Base-by-base conservation (phyloP, 495 filamentous ascomycete species). In the Trichoderma asperelloides region DNA sequence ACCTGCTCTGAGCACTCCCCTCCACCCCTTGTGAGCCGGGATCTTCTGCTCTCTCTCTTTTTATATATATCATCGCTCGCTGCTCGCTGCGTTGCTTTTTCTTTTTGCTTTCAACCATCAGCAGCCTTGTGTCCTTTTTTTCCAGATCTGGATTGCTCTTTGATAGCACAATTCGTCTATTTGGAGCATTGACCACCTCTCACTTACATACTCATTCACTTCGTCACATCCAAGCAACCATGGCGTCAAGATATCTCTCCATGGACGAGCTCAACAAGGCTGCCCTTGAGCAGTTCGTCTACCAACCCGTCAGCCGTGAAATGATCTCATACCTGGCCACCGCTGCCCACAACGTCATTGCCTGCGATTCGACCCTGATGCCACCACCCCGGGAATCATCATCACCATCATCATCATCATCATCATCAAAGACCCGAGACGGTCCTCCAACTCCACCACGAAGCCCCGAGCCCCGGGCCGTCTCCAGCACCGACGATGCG, bases 271-370 rank as follows among this genome's bases (percentile, higher is more conserved):
- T 83, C 73, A 93, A 96, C 80, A 86, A 90, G 74, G 86, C 86
- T 67, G 95, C 95, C 40, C 87, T 98, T 69, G 91, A 96, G 57
- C 84, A 92, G 69, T 98, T 98, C 76, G 85, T 98, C 75, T 88
- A 89, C 70, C 82, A 85, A 69, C 89, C 89, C 13, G 94, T 98
- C 66, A 88, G 87, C 70, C 80, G 83, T 65, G 86, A 89, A 47
- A 98, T 98, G 96, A 87, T 98, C 70, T 74, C 80, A 37, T 90
- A 96, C 77, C 83, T 98, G 68, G 91, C 95, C 51, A 76, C 84
- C 60, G 93, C 93, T 72, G 94, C 95, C 33, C 82, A 84, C 63
- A 84, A 86, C 72, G 95, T 98, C 74, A 98, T 98, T 75, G 88
- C 91, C 65, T 98, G 95, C 84, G 95, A 98, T 70, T 78, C 82